Percentiles rank a stretch among this genome's conserved stretches.
These are phyloP conservation scores for Sambucus nigra DNA, from an alignment of 129 eudicot genomes.

Conservation along the genomic window DNA sequence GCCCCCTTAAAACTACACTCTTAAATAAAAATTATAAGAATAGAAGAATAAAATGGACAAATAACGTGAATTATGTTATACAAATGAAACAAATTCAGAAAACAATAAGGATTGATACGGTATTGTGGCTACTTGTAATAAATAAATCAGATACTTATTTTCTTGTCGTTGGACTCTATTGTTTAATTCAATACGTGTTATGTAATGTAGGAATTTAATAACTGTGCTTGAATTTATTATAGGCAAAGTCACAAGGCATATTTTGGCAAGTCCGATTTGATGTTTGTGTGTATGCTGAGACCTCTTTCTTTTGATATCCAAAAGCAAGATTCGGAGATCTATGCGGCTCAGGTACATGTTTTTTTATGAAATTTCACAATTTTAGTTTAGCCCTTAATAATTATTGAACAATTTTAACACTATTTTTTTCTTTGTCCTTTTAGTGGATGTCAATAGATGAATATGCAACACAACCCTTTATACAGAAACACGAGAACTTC, in stretches of 20 bases:
- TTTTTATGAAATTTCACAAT: too few relatives aligned
- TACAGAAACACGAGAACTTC: conserved; percentile 25
- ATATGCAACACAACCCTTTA: conserved; percentile 37
- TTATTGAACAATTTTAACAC: neutral
- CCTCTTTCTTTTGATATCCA: conserved; percentile 24
- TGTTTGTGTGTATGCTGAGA: conserved; percentile 41
- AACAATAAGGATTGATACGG: too few relatives aligned
- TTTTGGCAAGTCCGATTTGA: conserved; percentile 39
- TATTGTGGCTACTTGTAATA: too few relatives aligned
- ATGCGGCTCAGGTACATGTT: conserved; percentile 29
- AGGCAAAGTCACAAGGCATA: conserved; percentile 48
- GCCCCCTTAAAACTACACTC: too few relatives aligned
- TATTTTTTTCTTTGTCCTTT: neutral
- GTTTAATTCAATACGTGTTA: too few relatives aligned
- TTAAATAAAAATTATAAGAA: too few relatives aligned
- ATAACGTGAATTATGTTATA: too few relatives aligned
- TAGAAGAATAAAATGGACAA: too few relatives aligned
- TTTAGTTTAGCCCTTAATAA: neutral
- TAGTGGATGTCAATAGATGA: conserved; percentile 57
- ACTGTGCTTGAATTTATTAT: conserved; percentile 12
- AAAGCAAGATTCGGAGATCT: conserved; percentile 35
- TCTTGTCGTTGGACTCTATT: too few relatives aligned
- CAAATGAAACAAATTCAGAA: too few relatives aligned
- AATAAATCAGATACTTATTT: too few relatives aligned
- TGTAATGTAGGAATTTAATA: too few relatives aligned